Percentiles rank a stretch among this genome's conserved stretches.
Evolutionary conservation across 208 protist genomes (phyloP).

Genomic region (Strigomonas culicis): DNA sequence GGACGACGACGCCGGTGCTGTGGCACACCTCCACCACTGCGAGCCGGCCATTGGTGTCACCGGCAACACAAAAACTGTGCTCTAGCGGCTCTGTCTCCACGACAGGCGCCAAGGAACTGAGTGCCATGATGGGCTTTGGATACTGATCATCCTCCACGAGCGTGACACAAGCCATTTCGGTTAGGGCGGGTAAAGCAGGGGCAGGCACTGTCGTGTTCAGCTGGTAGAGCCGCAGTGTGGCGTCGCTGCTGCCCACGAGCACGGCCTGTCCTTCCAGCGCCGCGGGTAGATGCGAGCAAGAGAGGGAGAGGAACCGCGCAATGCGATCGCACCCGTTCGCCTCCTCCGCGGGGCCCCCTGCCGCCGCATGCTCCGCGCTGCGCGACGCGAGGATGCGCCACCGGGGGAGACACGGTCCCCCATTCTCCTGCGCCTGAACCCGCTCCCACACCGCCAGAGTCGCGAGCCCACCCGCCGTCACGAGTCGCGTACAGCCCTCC

Average conservation of each 20-base stretch:
- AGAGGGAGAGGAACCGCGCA: conserved; percentile 55
- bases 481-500: conserved; percentile 18
- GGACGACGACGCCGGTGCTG: neutral
- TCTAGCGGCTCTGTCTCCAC: neutral
- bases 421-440: neutral
- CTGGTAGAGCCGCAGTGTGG: conserved; percentile 30
- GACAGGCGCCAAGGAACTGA: conserved; percentile 8
- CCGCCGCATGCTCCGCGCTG: conserved; percentile 10
- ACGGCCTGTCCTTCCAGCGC: conserved; percentile 17
- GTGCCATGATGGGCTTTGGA: conserved; percentile 51
- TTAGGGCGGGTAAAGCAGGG: neutral
- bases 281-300: neutral
- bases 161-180: neutral
- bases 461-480: conserved; percentile 55
- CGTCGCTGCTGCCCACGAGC: conserved; percentile 68
- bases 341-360: neutral
- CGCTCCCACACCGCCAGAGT: conserved; percentile 48
- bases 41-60: conserved; percentile 63
- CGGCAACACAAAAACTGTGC: conserved; percentile 25
- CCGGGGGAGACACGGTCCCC: neutral
- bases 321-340: conserved; percentile 20
- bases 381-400: conserved; percentile 2
- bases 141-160: neutral
- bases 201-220: neutral
- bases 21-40: conserved; percentile 21